Base-by-base conservation (phyloP, 1,139 yeast genomes). In the Candida mesenterica region DNA sequence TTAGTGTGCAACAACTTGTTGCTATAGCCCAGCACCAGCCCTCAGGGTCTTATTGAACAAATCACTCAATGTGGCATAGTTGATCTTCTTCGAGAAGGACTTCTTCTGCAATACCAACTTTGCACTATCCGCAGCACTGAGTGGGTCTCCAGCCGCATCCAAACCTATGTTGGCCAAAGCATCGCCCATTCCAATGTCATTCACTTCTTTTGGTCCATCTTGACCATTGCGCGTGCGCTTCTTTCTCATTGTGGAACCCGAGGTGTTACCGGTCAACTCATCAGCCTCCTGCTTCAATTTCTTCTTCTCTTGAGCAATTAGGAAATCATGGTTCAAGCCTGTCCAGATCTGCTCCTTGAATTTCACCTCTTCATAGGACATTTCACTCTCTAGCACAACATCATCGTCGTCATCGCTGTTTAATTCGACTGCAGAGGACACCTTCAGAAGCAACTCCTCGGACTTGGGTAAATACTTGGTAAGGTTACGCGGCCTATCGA, bases 271-370 rank as follows among this genome's bases (percentile, higher is more conserved):
- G 0, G 89, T 80, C 28, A 82, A 68, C 41, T 77, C 79, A 62
- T 94, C 98, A 0, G 96, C 94, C 53, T 90, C 96, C 35, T 75
- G 75, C 53, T 90, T 87, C 45, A 90, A 70, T 43, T 92, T 68
- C 56, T 88, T 89, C 48, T 78, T 78, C 50, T 92, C 97, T 59
- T 88, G 96, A 34, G 83, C 94, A 17, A 88, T 61, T 40, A 92
- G 65, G 52, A 80, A 94, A 23, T 90, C 97, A 41, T 85, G 86
- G 59, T 92, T 88, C 36, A 87, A 69, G 1, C 94, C 89, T 38
- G 85, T 78, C 97, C 98, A 92, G 4, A 89, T 77, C 42, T 82
- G 71, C 46, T 86, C 89, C 59, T 87, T 90, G 50, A 80, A 67
- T 61, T 37, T 48, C 9, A 79, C 72, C 46, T 92, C 96, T 31